Conservation (phyloP, 345 rosid genomes). For the Arabis hirsuta region DNA sequence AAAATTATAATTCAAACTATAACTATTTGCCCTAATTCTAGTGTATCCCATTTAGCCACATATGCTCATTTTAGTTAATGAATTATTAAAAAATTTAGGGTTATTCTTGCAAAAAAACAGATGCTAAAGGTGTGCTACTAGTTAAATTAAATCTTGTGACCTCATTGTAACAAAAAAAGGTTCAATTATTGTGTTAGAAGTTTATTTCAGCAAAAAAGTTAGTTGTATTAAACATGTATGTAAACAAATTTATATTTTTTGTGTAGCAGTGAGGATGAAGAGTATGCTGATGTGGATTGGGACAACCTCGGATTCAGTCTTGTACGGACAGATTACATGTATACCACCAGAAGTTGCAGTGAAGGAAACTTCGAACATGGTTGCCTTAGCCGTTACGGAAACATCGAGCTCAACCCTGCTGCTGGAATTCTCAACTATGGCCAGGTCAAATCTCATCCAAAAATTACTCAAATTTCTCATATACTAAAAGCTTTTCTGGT, state of each 20-base stretch:
- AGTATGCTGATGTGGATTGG: conserved; percentile 80
- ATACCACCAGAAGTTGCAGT: conserved; percentile 51
- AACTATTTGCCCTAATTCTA: too few species aligned
- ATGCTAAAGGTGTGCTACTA: too few species aligned
- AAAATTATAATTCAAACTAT: too few species aligned
- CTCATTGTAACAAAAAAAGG: too few species aligned
- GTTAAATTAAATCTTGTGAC: too few species aligned
- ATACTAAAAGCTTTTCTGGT: neutral
- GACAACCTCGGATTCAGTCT: conserved; percentile 78
- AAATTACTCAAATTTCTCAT: neutral
- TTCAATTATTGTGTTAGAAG: too few species aligned
- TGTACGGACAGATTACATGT: conserved; percentile 72
- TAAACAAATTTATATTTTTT: neutral
- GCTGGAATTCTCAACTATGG: conserved; percentile 87
- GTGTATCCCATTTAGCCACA: too few species aligned
- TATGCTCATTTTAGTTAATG: too few species aligned
- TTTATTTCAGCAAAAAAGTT: too few species aligned
- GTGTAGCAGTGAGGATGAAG: conserved; percentile 50
- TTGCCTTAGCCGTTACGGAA: conserved; percentile 55
- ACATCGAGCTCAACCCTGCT: conserved; percentile 74
- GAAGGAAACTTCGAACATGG: conserved; percentile 60
- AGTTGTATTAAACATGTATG: too few species aligned
- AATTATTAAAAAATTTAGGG: too few species aligned
- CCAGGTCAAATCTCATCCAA: conserved; percentile 54
- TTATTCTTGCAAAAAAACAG: too few species aligned